Base-by-base conservation (phyloP, 208 protist genomes). In the Trypanosoma avium region DNA sequence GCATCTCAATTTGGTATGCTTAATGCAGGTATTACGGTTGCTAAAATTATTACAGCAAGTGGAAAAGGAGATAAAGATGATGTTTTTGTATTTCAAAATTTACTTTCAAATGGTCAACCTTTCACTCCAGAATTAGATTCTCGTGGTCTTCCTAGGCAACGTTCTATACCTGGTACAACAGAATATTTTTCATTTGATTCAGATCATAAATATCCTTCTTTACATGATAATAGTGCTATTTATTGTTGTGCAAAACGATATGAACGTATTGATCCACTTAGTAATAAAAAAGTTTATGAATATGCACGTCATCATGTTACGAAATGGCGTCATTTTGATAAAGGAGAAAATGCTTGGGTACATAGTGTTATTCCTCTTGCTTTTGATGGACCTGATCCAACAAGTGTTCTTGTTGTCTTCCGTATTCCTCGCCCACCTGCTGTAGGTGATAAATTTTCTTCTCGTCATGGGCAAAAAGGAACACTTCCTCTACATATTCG, bases 391-490 rank as follows among this genome's bases (percentile, higher is more conserved):
- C 86, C 88, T 7, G 90, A 95, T 67, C 79, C 82, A 33, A 92
- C 81, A 22, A 81, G 73, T 4, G 86, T 82, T n/a, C 71, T 94
- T 35, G 55, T 87, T 21, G 66, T 88, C 33, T 80, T 99, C 48
- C 82, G 98, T 66, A 92, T 97, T 60, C 91, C 95, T 24, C 93
- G 98, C 52, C 97, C 97, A 42, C 98, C 98, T 10, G 81, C 96
- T 17, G 92, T 99, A n/a, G 99, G 99, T 19, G 99, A 99, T 90
- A 99, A 99, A 85, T 99, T 99, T 77, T 96, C 98, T 0, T 98
- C 95, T 0, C 82, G 99, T 27, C 98, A 99, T 84, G 99, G 99
- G 17, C 99, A 99, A 82, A 99, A 99, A 83, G 98, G 98, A 70
- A 97, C 97, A 46, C 75, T 99, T 46, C 94, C 93, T 40, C 75